Evolutionary conservation across 352 stramenopile species (phyloP).

Genomic region (Plasmopara viticola): DNA sequence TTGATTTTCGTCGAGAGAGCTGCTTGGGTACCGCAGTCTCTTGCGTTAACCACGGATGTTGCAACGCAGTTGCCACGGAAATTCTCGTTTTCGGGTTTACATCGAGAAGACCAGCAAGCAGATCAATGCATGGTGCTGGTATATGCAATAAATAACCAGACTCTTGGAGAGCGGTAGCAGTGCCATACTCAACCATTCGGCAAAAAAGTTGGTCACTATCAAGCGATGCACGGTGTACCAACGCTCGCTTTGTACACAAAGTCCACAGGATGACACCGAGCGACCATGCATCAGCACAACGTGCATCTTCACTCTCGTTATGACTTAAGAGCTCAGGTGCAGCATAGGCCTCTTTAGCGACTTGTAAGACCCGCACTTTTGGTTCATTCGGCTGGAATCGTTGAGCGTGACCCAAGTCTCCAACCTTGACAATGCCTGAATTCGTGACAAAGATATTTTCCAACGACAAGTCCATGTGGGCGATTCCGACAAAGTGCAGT

Average conservation of each 20-base stretch:
- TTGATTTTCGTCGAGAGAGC: constrained; percentile 21
- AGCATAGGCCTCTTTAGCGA: constrained; percentile 64
- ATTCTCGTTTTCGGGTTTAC: constrained; percentile 38
- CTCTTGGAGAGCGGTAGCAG: constrained; percentile 22
- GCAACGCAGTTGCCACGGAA: constrained; percentile 41
- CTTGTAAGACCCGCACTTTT: constrained; percentile 18
- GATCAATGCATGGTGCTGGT: constrained; percentile 29
- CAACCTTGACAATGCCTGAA: constrained; percentile 68
- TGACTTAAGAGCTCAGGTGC: constrained; percentile 49
- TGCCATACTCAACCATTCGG: constrained; percentile 29
- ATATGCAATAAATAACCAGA: constrained; percentile 20
- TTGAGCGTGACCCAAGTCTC: constrained; percentile 87
- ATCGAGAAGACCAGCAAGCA: constrained; percentile 47
- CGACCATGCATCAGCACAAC: constrained; percentile 62
- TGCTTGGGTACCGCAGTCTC: constrained; percentile 4
- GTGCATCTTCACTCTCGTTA: constrained; percentile 31
- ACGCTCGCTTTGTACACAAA: constrained; percentile 53
- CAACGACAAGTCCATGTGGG: constrained; percentile 91
- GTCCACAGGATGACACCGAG: constrained; percentile 68
- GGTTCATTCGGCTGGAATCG: constrained; percentile 20
- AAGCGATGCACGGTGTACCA: constrained; percentile 34
- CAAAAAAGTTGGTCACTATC: constrained; percentile 48
- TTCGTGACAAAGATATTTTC: constrained; percentile 92
- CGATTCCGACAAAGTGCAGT: constrained; percentile 82
- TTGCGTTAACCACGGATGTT: constrained; percentile 46